Percentiles rank a stretch among this genome's conserved stretches.
Conservation (phyloP, 768 basidiomycete species). For the Mycena albidolilacea region DNA sequence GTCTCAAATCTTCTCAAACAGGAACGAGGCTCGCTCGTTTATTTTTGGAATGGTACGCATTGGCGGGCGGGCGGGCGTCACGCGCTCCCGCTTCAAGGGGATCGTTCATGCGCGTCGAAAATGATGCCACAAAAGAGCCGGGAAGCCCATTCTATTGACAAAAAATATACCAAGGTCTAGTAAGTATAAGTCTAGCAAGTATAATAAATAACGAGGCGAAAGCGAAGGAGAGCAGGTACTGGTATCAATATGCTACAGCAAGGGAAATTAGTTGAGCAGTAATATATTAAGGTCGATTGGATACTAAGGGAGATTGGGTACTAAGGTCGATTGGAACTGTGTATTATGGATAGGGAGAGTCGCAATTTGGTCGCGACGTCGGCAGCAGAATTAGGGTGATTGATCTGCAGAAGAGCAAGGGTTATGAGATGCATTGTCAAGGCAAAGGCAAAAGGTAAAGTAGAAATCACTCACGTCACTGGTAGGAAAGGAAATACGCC, state of each 20-base stretch:
- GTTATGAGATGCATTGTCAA: not conserved
- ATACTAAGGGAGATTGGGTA: too few species aligned
- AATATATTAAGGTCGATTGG: too few species aligned
- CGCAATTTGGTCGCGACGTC: too few species aligned
- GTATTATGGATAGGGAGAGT: too few species aligned
- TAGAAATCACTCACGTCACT: conserved; percentile 52
- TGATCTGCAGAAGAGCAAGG: conserved; percentile 14
- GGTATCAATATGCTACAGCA: conserved; percentile 35
- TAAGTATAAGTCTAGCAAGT: too few species aligned
- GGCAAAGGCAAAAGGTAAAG: conserved; percentile 21
- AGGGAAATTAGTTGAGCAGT: not conserved
- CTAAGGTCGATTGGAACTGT: too few species aligned
- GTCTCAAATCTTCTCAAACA: conserved; percentile 6
- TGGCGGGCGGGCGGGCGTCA: not conserved
- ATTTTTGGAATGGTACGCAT: not conserved
- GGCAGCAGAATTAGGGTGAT: not conserved
- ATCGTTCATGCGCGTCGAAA: not conserved
- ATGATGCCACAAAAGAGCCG: not conserved
- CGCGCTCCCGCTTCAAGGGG: not conserved
- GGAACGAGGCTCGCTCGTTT: conserved; percentile 13
- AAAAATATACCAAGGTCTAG: not conserved
- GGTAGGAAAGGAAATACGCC: conserved; percentile 88
- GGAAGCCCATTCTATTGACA: not conserved
- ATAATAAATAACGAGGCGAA: not conserved
- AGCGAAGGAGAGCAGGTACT: conserved; percentile 3